Conservation (phyloP, 2,329 filamentous ascomycete species). For the Nothophoma quercina region DNA sequence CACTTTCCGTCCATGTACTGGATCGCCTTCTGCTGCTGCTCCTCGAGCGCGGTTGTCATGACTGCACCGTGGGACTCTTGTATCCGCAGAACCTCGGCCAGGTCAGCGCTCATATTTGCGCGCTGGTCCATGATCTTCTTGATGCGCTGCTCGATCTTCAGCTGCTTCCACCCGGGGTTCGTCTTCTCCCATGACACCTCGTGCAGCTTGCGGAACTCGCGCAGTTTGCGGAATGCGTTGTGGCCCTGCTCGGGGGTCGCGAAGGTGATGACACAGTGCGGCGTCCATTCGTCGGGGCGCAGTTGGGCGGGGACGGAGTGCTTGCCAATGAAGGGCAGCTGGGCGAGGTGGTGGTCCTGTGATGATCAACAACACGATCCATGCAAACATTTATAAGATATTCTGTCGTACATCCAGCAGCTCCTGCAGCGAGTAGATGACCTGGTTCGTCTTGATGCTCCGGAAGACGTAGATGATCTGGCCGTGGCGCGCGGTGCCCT, state of each 20-base stretch:
- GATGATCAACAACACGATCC: too few relatives aligned
- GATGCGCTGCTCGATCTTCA: conserved; percentile 60
- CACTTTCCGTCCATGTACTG: conserved; percentile 34
- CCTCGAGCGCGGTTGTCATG: conserved; percentile 27
- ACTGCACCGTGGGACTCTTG: conserved; percentile 51
- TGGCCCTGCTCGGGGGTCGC: conserved; percentile 59
- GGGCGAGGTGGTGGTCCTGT: conserved; percentile 62
- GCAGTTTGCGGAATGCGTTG: conserved; percentile 64
- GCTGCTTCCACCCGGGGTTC: conserved; percentile 50
- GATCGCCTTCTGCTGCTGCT: conserved; percentile 23
- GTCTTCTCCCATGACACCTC: conserved; percentile 61
- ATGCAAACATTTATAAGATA: too few relatives aligned
- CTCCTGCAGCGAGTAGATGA: conserved; percentile 68
- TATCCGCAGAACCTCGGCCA: conserved; percentile 62
- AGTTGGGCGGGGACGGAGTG: conserved; percentile 66
- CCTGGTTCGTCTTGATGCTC: conserved; percentile 68
- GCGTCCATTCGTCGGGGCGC: conserved; percentile 69
- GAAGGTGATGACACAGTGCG: conserved; percentile 66
- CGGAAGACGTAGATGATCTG: conserved; percentile 69
- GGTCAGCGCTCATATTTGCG: conserved; percentile 67
- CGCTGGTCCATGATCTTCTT: conserved; percentile 68
- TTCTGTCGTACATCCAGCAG: conserved; percentile 59
- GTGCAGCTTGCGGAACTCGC: conserved; percentile 66
- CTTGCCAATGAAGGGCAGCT: conserved; percentile 69
- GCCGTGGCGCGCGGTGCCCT: conserved; percentile 53